A percentile compares a stretch with the other conserved stretches of the same genome.
These are phyloP conservation scores for Pseudoturritis turrita DNA, from an alignment of 345 rosid genomes.

Conservation along the genomic window DNA sequence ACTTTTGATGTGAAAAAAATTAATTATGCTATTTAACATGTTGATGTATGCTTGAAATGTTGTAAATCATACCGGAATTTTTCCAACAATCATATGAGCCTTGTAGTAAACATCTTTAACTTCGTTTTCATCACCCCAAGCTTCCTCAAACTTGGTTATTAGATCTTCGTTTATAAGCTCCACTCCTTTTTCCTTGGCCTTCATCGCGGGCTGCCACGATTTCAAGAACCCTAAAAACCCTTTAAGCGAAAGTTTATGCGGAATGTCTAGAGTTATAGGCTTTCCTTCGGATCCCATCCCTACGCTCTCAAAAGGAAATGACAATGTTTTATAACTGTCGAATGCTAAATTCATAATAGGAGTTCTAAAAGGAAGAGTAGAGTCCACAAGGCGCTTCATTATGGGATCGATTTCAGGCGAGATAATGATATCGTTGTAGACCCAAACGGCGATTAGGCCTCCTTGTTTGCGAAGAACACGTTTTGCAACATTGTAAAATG, in stretches of 20 bases:
- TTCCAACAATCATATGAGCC: conserved; percentile 69
- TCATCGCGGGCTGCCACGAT: conserved; percentile 43
- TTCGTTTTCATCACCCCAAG: conserved; percentile 52
- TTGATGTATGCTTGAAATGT: background rate
- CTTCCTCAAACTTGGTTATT: conserved; percentile 41
- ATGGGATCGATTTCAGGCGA: conserved; percentile 43
- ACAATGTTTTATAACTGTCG: conserved; percentile 42
- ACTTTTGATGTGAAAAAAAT: background rate
- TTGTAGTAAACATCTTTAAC: conserved; percentile 44
- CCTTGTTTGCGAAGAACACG: conserved; percentile 53
- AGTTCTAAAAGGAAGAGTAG: conserved; percentile 50
- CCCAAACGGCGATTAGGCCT: conserved; percentile 54
- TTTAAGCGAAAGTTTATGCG: conserved; percentile 43
- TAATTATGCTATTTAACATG: background rate
- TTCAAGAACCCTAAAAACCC: conserved; percentile 43
- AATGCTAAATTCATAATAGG: conserved; percentile 30
- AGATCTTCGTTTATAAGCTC: conserved; percentile 46
- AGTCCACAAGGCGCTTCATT: conserved; percentile 40
- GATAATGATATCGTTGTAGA: conserved; percentile 44
- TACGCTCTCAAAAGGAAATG: conserved; percentile 53
- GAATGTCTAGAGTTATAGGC: conserved; percentile 46
- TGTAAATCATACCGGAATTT: conserved; percentile 7
- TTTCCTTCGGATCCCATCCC: conserved; percentile 55
- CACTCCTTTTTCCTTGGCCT: conserved; percentile 58
- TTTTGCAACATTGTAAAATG: conserved; percentile 44